Base-by-base conservation (phyloP, 1,284 basidiomycete genomes). In the Melampsora americana region DNA sequence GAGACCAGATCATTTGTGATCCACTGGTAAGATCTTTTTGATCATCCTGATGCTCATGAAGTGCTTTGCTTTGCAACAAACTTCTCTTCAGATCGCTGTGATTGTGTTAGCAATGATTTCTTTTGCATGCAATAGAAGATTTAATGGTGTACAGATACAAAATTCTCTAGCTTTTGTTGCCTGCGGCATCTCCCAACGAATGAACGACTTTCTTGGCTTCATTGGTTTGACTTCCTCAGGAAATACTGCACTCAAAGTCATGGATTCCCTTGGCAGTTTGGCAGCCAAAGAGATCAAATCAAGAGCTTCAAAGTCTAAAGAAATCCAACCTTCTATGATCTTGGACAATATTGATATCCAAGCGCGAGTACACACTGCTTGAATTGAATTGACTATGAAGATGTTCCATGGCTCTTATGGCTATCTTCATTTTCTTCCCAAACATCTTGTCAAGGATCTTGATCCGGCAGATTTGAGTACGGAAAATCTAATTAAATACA, bases 261-360 rank as follows among this genome's bases (percentile, higher is more conserved):
- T 71, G 23, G 69, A 39, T 60, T n/a, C 9, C 2, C 30, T 62
- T 16, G 59, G 30, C 30, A 35, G 28, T 14, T 23, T 39, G 1
- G 28, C 59, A 64, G 42, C 35, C 35, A 71, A 61, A 64, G 5
- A 14, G 32, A 60, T 9, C 23, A 39, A 42, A 18, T 12, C 42
- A 20, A 23, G 32, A 26, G 42, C 42, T 71, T 46, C 5, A 6
- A 20, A 53, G 50, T 0, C 18, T 12, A 20, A 20, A 20, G 7
- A 53, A 5, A 6, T 53, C 6, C 7, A 18, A 53, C 69, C 59
- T n/a, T 48, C 39, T 14, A 61, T 71, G 20, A 60, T 50, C 23
- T 60, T 71, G 18, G 60, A 71, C 46, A 71, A 71, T 39, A n/a
- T 71, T 14, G 60, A 62, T 71, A 61, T 71, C 26, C 69, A 62